Percentiles rank a stretch among this genome's conserved stretches.
Conservation (phyloP, 1,284 basidiomycete genomes). For the Cryptococcus neoformans region DNA sequence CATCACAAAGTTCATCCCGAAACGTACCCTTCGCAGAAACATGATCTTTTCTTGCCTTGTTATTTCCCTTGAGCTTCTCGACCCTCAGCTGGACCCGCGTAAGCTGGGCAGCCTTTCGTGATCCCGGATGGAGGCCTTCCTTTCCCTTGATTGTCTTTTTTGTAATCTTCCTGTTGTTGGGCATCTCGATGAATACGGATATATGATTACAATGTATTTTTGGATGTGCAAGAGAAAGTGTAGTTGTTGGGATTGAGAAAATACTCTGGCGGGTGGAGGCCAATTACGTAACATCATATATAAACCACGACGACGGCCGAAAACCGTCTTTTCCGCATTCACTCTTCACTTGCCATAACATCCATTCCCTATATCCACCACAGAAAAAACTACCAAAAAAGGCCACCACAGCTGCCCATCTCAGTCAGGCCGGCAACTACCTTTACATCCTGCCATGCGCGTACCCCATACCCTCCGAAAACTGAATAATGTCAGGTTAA, state of each 20-base stretch:
- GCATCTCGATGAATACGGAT: slow-evolving; percentile 20
- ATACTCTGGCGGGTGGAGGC: background rate
- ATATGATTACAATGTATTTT: background rate
- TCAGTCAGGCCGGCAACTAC: background rate
- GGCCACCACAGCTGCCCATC: background rate
- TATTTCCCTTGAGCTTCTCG: slow-evolving; percentile 60
- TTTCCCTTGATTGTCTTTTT: slow-evolving; percentile 50
- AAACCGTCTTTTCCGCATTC: background rate
- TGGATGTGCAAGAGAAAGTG: background rate
- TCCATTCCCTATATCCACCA: background rate
- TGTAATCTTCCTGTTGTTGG: slow-evolving; percentile 46
- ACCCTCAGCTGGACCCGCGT: slow-evolving; percentile 68
- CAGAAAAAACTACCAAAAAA: background rate
- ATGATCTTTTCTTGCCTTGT: slow-evolving; percentile 55
- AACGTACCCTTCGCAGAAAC: slow-evolving; percentile 31
- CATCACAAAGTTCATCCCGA: no score
- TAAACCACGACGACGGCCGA: background rate
- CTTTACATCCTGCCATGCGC: background rate
- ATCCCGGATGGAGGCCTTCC: slow-evolving; percentile 47
- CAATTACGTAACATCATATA: background rate
- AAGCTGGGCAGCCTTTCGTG: slow-evolving; percentile 64
- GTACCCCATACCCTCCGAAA: background rate
- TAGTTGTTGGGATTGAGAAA: background rate
- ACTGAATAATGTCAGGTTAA: no score
- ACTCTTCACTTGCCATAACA: background rate